Percentiles rank a stretch among this genome's conserved stretches.
These are phyloP conservation scores for Talaromyces thailandensis DNA, from an alignment of 495 filamentous ascomycete species.

Conservation along the genomic window DNA sequence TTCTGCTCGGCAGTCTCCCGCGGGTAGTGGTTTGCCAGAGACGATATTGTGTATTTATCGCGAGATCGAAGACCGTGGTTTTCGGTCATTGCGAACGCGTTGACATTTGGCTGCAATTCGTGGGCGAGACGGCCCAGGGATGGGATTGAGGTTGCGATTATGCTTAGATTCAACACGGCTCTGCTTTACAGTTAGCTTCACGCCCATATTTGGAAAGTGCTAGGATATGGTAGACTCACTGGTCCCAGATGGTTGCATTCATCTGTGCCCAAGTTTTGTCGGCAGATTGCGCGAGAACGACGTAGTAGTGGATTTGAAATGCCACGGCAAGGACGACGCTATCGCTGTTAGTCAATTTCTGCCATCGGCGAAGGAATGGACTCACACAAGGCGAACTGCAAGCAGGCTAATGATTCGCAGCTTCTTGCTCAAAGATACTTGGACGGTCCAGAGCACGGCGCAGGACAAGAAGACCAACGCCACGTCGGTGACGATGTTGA, in stretches of 20 bases:
- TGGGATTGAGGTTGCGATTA: conserved; percentile 24
- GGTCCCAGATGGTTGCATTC: conserved; percentile 17
- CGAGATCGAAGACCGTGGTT: conserved; percentile 9
- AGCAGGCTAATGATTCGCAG: conserved; percentile 16
- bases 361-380: neutral
- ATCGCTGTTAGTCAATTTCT: conserved; percentile 1
- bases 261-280: conserved; percentile 15
- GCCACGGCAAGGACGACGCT: conserved; percentile 15
- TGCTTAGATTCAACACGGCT: conserved; percentile 18
- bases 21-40: conserved; percentile 9
- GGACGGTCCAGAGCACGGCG: conserved; percentile 14
- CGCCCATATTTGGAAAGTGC: neutral
- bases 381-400: conserved; percentile 17
- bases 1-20: neutral
- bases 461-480: conserved; percentile 16
- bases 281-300: conserved; percentile 7
- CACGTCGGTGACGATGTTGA: conserved; percentile 20
- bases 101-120: conserved; percentile 14
- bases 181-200: conserved; percentile 6
- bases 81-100: conserved; percentile 21
- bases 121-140: conserved; percentile 29
- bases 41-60: conserved; percentile 13
- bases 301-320: conserved; percentile 12
- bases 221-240: conserved; percentile 11
- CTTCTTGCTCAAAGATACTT: conserved; percentile 11